Evolutionary conservation across 352 stramenopile species (phyloP).

Genomic region (Phytophthora pistaciae): DNA sequence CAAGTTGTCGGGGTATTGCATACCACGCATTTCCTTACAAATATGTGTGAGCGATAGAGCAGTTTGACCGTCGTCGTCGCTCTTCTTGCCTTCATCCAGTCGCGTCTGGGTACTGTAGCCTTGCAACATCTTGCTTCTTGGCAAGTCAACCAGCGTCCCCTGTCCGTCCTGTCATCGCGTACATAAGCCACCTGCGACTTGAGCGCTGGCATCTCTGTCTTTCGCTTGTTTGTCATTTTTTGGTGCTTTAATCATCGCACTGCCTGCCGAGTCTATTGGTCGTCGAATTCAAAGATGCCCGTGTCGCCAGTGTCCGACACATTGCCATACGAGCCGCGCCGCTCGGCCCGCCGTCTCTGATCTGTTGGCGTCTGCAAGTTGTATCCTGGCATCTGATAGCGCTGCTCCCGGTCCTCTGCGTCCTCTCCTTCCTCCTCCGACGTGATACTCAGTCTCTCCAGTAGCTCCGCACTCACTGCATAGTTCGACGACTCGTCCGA

Average conservation of each 20-base stretch:
- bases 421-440: slow-evolving; percentile 42
- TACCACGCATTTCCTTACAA: not conserved
- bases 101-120: not conserved
- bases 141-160: not conserved
- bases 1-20: not conserved
- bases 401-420: slow-evolving; percentile 31
- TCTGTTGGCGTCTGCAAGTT: slow-evolving; percentile 26
- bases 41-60: not conserved
- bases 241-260: slow-evolving; percentile 27
- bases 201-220: not conserved
- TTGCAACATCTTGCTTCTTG: not conserved
- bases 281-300: slow-evolving; percentile 83
- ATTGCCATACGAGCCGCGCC: slow-evolving; percentile 62
- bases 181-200: not conserved
- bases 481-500: slow-evolving; percentile 41
- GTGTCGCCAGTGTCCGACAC: slow-evolving; percentile 58
- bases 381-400: slow-evolving; percentile 36
- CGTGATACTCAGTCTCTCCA: slow-evolving; percentile 47
- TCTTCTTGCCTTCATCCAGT: not conserved
- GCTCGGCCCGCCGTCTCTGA: slow-evolving; percentile 43
- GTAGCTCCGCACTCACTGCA: slow-evolving; percentile 42
- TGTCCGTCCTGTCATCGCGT: slow-evolving; percentile 3
- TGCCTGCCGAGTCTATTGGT: slow-evolving; percentile 58
- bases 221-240: slow-evolving; percentile 21
- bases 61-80: not conserved